Percentiles rank a stretch among this genome's conserved stretches.
phyloP scores from a whole-genome alignment of 2,329 filamentous ascomycete species.

The Aspergillus latus region DNA sequence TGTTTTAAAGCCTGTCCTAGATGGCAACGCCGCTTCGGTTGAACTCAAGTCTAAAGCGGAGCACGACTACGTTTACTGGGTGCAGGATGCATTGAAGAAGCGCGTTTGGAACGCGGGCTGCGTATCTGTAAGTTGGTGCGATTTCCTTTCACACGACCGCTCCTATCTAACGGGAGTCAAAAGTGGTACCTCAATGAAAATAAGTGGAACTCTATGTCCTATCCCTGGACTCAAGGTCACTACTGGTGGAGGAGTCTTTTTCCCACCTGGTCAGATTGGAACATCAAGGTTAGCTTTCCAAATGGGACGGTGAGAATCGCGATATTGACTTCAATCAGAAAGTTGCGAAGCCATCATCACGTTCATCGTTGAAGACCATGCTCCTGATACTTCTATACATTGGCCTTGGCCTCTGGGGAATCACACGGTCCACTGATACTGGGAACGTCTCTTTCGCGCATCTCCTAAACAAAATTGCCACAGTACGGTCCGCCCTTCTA shows the following conservation, averaged over 20 bases:
- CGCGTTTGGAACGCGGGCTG: constrained; percentile 49
- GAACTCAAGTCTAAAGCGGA: constrained; percentile 51
- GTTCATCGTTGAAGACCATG: background rate
- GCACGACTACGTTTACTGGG: constrained; percentile 44
- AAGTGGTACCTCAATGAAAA: constrained; percentile 29
- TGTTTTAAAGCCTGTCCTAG: constrained; percentile 55
- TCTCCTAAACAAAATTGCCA: no score
- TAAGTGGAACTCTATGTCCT: constrained; percentile 29
- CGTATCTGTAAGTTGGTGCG: constrained; percentile 17
- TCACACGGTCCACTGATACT: no score
- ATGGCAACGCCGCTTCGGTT: constrained; percentile 42
- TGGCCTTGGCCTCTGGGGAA: background rate
- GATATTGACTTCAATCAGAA: background rate
- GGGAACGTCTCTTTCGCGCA: no score
- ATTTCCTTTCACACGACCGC: no score
- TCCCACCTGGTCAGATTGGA: constrained; percentile 30
- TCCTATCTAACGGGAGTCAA: background rate
- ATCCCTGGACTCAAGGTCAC: constrained; percentile 29
- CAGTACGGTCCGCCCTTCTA: no score
- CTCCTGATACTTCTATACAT: background rate
- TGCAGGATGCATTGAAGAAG: constrained; percentile 47
- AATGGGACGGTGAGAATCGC: background rate
- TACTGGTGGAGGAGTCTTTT: constrained; percentile 31
- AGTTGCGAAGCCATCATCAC: background rate
- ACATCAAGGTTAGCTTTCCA: constrained; percentile 3